Conservation (phyloP, 805 yeast genomes). For the Wickerhamomyces subpelliculosus region DNA sequence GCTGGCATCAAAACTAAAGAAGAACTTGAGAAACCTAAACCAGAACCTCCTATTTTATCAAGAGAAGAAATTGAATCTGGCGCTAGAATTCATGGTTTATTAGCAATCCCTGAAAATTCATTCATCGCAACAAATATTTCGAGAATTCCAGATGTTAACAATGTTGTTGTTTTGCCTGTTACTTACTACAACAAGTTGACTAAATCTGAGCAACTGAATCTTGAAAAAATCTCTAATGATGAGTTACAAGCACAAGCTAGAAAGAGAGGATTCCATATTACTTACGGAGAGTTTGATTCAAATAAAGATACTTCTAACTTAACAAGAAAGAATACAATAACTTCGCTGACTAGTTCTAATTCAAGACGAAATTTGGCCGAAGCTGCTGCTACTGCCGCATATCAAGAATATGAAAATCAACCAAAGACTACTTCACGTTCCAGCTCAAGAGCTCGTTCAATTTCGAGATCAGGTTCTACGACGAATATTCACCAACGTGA, state of each 20-base stretch:
- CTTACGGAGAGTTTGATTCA: conserved; percentile 15
- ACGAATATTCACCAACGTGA: conserved; percentile 9
- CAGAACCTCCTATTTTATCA: conserved; percentile 6
- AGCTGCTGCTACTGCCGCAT: conserved; percentile 23
- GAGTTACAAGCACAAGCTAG: conserved; percentile 38
- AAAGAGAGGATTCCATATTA: conserved; percentile 39
- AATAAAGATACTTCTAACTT: conserved; percentile 7
- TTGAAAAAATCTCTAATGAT: conserved; percentile 40
- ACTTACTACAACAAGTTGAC: conserved; percentile 55
- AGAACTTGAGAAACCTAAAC: conserved; percentile 2
- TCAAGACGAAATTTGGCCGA: conserved; percentile 23
- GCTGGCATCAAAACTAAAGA: conserved; percentile 5
- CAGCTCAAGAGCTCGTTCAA: conserved; percentile 9
- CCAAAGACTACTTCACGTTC: conserved; percentile 12
- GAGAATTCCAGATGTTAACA: conserved; percentile 43
- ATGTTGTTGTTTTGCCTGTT: conserved; percentile 58
- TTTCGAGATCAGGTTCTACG: conserved; percentile 11
- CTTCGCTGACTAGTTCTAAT: conserved; percentile 16
- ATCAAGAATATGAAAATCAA: conserved; percentile 19
- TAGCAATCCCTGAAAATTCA: conserved; percentile 52
- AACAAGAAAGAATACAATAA: conserved; percentile 15
- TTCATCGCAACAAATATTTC: conserved; percentile 59
- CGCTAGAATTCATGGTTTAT: conserved; percentile 40
- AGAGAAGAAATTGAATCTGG: conserved; percentile 25
- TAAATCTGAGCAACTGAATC: conserved; percentile 34